These are phyloP conservation scores for Clarireedia hainanense DNA, from an alignment of 2,329 filamentous ascomycete species.

Conservation along the genomic window DNA sequence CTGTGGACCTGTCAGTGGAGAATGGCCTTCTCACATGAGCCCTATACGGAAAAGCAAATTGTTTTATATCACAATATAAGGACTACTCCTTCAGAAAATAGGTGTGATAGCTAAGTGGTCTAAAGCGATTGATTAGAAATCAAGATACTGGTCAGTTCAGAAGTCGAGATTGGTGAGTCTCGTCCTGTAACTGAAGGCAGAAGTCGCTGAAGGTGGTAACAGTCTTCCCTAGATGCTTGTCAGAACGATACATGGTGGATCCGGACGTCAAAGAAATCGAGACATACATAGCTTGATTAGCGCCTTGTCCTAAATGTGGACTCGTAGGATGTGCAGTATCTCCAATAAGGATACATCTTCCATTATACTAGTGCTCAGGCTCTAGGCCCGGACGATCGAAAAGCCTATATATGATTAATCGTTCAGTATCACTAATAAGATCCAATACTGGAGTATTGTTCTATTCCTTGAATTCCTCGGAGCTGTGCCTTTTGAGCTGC, in stretches of 20 bases:
- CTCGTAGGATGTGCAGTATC: constrained; percentile 42
- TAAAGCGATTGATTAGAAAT: no score
- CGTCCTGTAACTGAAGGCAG: not conserved
- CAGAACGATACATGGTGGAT: not conserved
- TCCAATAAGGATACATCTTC: constrained; percentile 41
- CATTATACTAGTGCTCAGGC: constrained; percentile 23
- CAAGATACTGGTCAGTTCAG: no score
- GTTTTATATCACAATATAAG: no score
- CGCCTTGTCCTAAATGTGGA: constrained; percentile 15
- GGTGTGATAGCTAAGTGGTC: no score
- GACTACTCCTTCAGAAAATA: no score
- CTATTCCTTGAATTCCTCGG: constrained; percentile 4
- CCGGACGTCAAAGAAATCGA: not conserved
- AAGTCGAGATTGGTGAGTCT: not conserved
- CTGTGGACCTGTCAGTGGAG: no score
- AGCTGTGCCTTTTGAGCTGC: not conserved
- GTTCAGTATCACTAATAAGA: constrained; percentile 2
- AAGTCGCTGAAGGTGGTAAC: not conserved
- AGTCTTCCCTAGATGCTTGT: not conserved
- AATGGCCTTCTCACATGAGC: no score
- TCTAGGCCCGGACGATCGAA: constrained; percentile 8
- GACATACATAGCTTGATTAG: constrained; percentile 12
- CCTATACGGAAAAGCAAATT: no score
- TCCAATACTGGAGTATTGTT: not conserved
- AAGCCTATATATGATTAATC: constrained; percentile 9